Evolutionary conservation across 2,329 filamentous ascomycete genomes (phyloP), one percentile per base, ranked within the genome.

Genomic region (Aspergillus vadensis): DNA sequence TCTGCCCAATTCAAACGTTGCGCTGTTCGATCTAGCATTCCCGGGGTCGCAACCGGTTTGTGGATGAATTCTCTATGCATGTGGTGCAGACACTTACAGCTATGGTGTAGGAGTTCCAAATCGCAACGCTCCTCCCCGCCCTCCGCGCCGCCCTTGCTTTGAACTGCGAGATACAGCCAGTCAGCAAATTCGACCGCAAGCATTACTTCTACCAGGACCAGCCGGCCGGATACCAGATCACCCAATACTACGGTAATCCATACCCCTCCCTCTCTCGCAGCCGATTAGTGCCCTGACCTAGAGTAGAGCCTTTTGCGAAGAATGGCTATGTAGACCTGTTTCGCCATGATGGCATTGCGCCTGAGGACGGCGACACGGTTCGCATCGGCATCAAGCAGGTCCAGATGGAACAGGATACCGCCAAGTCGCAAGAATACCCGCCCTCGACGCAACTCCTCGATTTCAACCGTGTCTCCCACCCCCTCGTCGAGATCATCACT

Each of bases 141-240:
- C 74, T 99, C 15, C 88, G 95, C 62, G 94, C 94, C 17, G 94
- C 95, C 0, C 80, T 97, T 53, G 91, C 92, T 0, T 81, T 99
- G 48, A 86, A 89, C 60, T 98, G 95, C 76, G 79, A 87, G 1
- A 84, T 98, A 55, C 90, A 96, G 72, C 81, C 78, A 1, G 83
- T 86, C 67, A 97, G 92, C 75, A 86, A 86, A 57, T 99, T 97
- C 78, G 95, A 99, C 76, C 85, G 95, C 65, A 99, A 99, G 76
- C 95, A 99, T 77, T 99, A 99, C 78, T 98, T 99, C 77, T 97
- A 97, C 81, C 96, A 95, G 86, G 95, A 99, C 76, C 95, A 99
- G 76, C 95, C 95, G 0, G 86, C 91, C 0, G 95, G 95, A 0
- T 99, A 99, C 76, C 95, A 99, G 76, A 96, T 99, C 64, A 99